Evolutionary conservation across 352 stramenopile species (phyloP), one percentile per base, ranked within the genome.

Genomic region (Globisporangium mamillatum): DNA sequence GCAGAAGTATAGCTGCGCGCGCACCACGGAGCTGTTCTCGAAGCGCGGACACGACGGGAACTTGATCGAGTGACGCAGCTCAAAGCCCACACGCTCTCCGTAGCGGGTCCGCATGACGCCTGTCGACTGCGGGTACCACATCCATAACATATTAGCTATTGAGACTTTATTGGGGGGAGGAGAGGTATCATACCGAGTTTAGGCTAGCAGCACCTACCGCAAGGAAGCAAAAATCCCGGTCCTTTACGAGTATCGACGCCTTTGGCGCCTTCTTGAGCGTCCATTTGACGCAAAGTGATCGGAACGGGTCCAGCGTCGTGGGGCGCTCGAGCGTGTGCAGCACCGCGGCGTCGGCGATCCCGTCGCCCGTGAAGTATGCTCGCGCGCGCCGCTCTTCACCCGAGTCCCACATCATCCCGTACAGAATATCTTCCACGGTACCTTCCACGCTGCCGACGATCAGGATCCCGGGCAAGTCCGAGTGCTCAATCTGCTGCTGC

Each of bases 1-100:
- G 65, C 82, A 90, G 59, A 81, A 76, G 64, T 82, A 88, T 64
- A 92, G 71, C 69, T 91, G 81, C 18, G 73, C 83, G 41, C 85
- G 75, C n/a, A 90, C 76, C 5, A 91, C 77, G 25, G 81, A 79
- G 57, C 76, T 69, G 63, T 83, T 83, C 64, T 80, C 68, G 46
- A 84, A 82, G 18, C 68, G 72, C 24, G 75, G 76, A 41, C 78
- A 88, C 54, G 70, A 79, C n/a, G 76, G 75, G 56, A 91, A 85
- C 38, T 74, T 81, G 44, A 92, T 74, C 44, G 84, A 91, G 74
- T 92, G 82, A 6, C 82, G 80, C 56, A 88, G 57, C 54, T 77
- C 50, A 55, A 80, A 88, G 59, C 79, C 77, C 25, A 88, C 53
- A 7, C 72, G 71, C 16, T 72, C 66, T n/a, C 79, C 79, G 8